Percentiles rank a stretch among this genome's conserved stretches.
phyloP scores from a whole-genome alignment of 257 asterid species.

The Fraxinus excelsior region DNA sequence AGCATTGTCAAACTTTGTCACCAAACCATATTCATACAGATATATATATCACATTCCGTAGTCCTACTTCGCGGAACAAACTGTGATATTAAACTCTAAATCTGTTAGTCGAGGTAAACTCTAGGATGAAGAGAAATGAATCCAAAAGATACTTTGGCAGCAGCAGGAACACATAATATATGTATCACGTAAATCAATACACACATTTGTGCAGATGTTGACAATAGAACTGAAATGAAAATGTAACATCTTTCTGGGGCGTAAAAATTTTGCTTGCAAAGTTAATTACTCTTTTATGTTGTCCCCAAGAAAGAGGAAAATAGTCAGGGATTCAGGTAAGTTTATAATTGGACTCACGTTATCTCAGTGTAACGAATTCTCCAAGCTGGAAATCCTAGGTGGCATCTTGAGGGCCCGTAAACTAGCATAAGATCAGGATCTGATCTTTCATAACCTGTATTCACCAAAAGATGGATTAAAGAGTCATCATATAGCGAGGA shows the following conservation, averaged over 20 bases:
- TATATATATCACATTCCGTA: neutral
- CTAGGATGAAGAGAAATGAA: no score
- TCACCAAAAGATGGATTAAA: slow-evolving; percentile 23
- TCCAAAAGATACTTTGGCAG: neutral
- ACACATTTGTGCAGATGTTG: slow-evolving; percentile 2
- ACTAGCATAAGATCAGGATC: slow-evolving; percentile 66
- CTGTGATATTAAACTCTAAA: no score
- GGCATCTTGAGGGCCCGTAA: slow-evolving; percentile 91
- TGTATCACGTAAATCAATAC: neutral
- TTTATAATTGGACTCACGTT: slow-evolving; percentile 55
- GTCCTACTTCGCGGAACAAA: no score
- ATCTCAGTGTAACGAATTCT: slow-evolving; percentile 91
- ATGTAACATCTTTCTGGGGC: no score
- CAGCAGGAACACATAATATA: neutral
- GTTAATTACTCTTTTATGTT: neutral
- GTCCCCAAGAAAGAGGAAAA: neutral
- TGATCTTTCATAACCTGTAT: slow-evolving; percentile 47
- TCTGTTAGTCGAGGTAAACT: no score
- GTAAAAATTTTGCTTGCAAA: no score
- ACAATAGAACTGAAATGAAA: slow-evolving; percentile 9
- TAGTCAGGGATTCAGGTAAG: neutral
- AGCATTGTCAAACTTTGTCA: slow-evolving; percentile 2
- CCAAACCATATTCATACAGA: neutral
- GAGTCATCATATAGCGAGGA: slow-evolving; percentile 9
- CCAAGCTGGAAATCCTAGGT: slow-evolving; percentile 95